Conservation (phyloP, 768 basidiomycete genomes). For the Mycena rosella region DNA sequence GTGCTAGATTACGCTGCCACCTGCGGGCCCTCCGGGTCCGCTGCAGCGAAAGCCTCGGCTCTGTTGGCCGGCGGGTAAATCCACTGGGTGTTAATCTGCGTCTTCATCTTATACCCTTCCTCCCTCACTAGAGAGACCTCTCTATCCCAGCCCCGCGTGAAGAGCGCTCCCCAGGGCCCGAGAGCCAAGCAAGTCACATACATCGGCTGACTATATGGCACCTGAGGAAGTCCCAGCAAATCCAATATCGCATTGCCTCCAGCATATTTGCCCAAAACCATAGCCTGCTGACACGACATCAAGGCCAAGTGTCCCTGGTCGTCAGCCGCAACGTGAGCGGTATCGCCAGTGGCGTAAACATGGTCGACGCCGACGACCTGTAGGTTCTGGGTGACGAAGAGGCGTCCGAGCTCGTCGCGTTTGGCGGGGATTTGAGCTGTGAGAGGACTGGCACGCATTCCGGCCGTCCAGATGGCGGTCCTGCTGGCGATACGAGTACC, state of each 20-base stretch:
- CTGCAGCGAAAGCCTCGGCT: conserved; percentile 31
- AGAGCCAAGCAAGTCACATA: conserved; percentile 40
- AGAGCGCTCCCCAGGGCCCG: conserved; percentile 38
- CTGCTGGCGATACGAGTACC: conserved; percentile 36
- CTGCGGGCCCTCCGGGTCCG: conserved; percentile 27
- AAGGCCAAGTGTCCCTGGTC: conserved; percentile 36
- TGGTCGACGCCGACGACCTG: conserved; percentile 33
- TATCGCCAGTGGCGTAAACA: conserved; percentile 39
- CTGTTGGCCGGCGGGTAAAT: conserved; percentile 38
- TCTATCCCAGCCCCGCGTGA: conserved; percentile 41
- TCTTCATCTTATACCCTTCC: conserved; percentile 37
- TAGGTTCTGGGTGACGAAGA: conserved; percentile 32
- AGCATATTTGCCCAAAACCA: conserved; percentile 33
- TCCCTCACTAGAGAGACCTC: conserved; percentile 22
- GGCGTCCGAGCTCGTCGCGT: conserved; percentile 35
- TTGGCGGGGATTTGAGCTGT: conserved; percentile 38
- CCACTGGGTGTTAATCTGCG: conserved; percentile 35
- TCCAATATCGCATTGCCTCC: conserved; percentile 37
- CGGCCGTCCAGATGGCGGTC: conserved; percentile 42
- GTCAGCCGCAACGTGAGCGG: conserved; percentile 32
- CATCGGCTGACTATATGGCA: conserved; percentile 33
- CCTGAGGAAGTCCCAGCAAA: conserved; percentile 33
- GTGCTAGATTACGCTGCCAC: conserved; percentile 6
- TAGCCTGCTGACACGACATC: conserved; percentile 39
- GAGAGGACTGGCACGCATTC: conserved; percentile 37